Evolutionary conservation across 2,329 filamentous ascomycete genomes (phyloP).

Genomic region (Fusarium poae): DNA sequence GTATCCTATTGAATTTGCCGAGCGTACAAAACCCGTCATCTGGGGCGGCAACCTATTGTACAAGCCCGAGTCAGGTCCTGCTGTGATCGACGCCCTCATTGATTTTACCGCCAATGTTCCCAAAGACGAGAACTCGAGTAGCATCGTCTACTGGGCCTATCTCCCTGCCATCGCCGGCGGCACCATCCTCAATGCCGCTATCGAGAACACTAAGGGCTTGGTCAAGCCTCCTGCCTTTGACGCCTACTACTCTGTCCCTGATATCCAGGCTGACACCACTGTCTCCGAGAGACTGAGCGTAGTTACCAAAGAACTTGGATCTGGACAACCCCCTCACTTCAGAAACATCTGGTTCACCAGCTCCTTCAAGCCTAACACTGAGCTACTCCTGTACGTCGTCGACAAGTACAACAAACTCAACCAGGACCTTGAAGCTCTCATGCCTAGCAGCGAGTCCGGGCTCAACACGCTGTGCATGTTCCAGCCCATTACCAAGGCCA

Average conservation of each 20-base stretch:
- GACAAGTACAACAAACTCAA: conserved; percentile 51
- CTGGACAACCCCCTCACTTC: conserved; percentile 49
- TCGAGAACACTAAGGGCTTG: conserved; percentile 50
- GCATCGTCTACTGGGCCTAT: conserved; percentile 53
- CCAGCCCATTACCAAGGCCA: conserved; percentile 52
- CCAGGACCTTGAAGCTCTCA: conserved; percentile 44
- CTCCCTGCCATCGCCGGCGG: conserved; percentile 47
- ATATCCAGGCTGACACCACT: conserved; percentile 47
- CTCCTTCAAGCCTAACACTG: conserved; percentile 54
- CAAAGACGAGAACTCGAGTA: conserved; percentile 52
- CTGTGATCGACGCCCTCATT: conserved; percentile 51
- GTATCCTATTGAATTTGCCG: conserved; percentile 49
- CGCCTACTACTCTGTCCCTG: conserved; percentile 45
- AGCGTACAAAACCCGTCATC: conserved; percentile 46
- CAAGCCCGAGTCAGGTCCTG: conserved; percentile 36
- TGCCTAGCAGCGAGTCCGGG: conserved; percentile 42
- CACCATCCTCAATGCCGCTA: conserved; percentile 50
- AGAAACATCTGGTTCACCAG: conserved; percentile 55
- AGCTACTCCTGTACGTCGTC: conserved; percentile 52
- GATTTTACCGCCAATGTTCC: conserved; percentile 51
- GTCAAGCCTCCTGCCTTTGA: conserved; percentile 51
- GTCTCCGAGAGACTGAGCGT: conserved; percentile 49
- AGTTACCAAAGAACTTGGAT: conserved; percentile 50
- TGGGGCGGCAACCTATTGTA: conserved; percentile 53
- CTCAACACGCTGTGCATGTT: conserved; percentile 53